A percentile compares a stretch with the other conserved stretches of the same genome.
Conservation (phyloP, 2,329 filamentous ascomycete genomes). For the Elsinoe ampelina region DNA sequence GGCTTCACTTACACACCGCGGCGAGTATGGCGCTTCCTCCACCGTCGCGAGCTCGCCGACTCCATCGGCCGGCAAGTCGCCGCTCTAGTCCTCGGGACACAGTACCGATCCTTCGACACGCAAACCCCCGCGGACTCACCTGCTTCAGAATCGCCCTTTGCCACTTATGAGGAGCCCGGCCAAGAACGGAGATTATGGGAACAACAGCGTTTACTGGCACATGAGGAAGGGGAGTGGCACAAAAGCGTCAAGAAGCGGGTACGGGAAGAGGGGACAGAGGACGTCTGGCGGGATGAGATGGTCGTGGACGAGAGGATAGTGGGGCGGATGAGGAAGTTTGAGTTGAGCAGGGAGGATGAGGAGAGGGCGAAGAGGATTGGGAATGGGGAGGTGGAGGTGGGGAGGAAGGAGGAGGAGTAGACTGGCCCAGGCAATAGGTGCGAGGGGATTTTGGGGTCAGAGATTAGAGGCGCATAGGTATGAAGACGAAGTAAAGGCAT, state of each 20-base stretch:
- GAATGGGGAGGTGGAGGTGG: background rate
- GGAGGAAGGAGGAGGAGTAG: background rate
- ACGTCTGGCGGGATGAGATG: slow-evolving; percentile 66
- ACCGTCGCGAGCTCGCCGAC: slow-evolving; percentile 75
- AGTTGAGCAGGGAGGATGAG: slow-evolving; percentile 61
- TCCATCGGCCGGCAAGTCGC: slow-evolving; percentile 80
- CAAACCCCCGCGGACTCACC: slow-evolving; percentile 15
- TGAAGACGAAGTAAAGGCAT: too few species aligned
- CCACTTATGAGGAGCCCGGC: slow-evolving; percentile 14
- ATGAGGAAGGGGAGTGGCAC: slow-evolving; percentile 75
- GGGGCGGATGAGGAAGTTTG: slow-evolving; percentile 70
- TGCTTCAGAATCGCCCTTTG: slow-evolving; percentile 18
- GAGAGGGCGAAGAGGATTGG: slow-evolving; percentile 45
- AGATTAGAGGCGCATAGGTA: too few species aligned
- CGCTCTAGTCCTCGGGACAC: slow-evolving; percentile 60
- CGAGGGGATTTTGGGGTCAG: background rate
- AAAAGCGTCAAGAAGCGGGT: slow-evolving; percentile 59
- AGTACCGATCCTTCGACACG: slow-evolving; percentile 38
- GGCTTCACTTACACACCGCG: slow-evolving; percentile 86
- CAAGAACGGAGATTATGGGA: slow-evolving; percentile 42
- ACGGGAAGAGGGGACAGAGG: slow-evolving; percentile 43
- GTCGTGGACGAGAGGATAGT: slow-evolving; percentile 68
- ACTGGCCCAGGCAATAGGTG: background rate
- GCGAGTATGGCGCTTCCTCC: slow-evolving; percentile 80
- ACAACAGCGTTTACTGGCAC: slow-evolving; percentile 53